Conservation (phyloP, 306 rosid genomes). For the Nissolia schottii region DNA sequence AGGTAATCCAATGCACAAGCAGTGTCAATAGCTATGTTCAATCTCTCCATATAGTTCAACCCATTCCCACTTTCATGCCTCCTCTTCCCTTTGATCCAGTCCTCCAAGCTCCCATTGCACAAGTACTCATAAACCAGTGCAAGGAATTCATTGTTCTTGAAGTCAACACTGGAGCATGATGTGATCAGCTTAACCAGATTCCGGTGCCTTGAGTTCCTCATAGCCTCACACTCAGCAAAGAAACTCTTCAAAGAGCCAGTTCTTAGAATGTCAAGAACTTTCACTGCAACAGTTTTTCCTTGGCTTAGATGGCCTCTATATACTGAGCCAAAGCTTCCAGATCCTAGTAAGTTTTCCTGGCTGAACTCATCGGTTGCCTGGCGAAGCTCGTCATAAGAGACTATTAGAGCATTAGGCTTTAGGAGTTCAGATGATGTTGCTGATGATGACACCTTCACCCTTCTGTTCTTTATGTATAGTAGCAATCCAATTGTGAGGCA, state of each 20-base stretch:
- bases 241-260: slow-evolving; percentile 60
- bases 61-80: slow-evolving; percentile 38
- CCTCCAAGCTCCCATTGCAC: slow-evolving; percentile 68
- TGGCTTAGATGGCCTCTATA: slow-evolving; percentile 51
- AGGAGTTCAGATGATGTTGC: not conserved
- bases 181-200: slow-evolving; percentile 71
- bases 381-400: slow-evolving; percentile 59
- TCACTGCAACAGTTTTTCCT: slow-evolving; percentile 51
- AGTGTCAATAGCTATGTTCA: slow-evolving; percentile 56
- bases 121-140: slow-evolving; percentile 68
- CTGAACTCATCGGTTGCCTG: slow-evolving; percentile 53
- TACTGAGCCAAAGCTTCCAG: slow-evolving; percentile 65
- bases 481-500: slow-evolving; percentile 32
- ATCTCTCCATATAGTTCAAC: slow-evolving; percentile 53
- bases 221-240: slow-evolving; percentile 67
- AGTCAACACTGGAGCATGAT: slow-evolving; percentile 70
- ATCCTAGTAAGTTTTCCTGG: slow-evolving; percentile 46
- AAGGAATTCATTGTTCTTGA: slow-evolving; percentile 51
- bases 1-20: slow-evolving; percentile 63
- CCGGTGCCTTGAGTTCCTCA: slow-evolving; percentile 57
- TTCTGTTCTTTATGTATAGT: slow-evolving; percentile 30
- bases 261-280: slow-evolving; percentile 50
- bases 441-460: slow-evolving; percentile 3
- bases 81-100: slow-evolving; percentile 59
- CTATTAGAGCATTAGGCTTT: slow-evolving; percentile 37